These are phyloP conservation scores for Kickxella alabastrina DNA, from an alignment of 192 early-diverging fungal genomes.

Conservation along the genomic window DNA sequence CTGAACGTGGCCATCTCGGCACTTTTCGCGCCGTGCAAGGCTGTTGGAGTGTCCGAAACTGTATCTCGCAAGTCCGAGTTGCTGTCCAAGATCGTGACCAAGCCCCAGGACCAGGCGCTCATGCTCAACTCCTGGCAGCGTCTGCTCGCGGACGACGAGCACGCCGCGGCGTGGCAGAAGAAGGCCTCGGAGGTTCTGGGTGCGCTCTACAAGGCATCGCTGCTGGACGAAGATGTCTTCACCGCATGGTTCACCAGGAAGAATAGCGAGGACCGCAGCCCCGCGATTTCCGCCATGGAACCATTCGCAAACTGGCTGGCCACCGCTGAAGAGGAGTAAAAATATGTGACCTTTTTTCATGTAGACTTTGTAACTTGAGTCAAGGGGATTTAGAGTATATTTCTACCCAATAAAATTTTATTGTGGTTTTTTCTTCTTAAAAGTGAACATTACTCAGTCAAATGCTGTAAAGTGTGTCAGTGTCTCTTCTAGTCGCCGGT, in stretches of 20 bases:
- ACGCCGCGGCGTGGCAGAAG: constrained; percentile 40
- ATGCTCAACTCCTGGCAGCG: constrained; percentile 50
- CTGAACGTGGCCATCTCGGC: constrained; percentile 62
- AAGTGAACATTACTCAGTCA: no score
- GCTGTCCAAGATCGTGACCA: constrained; percentile 34
- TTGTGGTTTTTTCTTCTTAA: no score
- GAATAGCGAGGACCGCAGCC: constrained; percentile 39
- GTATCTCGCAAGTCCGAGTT: constrained; percentile 21
- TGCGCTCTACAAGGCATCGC: constrained; percentile 66
- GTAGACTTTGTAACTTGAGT: no score
- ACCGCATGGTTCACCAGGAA: constrained; percentile 55
- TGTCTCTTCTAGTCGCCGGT: no score
- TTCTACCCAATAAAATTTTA: no score
- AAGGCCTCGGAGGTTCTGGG: constrained; percentile 64
- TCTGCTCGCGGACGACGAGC: constrained; percentile 22
- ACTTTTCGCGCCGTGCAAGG: constrained; percentile 40
- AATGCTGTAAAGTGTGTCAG: no score
- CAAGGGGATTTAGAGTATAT: no score
- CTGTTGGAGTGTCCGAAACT: constrained; percentile 15
- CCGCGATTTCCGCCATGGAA: constrained; percentile 57
- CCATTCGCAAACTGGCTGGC: constrained; percentile 77
- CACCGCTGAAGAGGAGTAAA: constrained; percentile 79
- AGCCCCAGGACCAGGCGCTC: constrained; percentile 35
- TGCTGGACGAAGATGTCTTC: constrained; percentile 79
- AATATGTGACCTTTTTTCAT: neutral